A percentile compares a stretch with the other conserved stretches of the same genome.
Evolutionary conservation across 2,329 filamentous ascomycete genomes (phyloP).

Genomic region (Rosellinia necatrix): DNA sequence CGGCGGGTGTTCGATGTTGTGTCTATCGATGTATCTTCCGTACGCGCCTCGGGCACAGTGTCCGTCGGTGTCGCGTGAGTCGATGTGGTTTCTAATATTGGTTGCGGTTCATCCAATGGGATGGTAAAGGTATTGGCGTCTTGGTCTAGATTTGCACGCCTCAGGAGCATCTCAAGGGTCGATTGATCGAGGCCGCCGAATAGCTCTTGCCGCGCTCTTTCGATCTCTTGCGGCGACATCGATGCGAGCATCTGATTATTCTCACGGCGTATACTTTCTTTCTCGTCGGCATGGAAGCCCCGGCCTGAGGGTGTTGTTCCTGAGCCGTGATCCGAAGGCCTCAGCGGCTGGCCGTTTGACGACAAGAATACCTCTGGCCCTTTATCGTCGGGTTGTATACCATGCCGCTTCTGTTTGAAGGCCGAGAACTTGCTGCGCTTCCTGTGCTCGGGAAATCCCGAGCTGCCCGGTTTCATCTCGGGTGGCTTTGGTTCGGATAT

Average conservation of each 20-base stretch:
- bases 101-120: constrained; percentile 47
- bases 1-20: neutral
- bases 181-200: constrained; percentile 75
- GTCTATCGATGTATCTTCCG: constrained; percentile 32
- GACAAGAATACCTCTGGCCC: constrained; percentile 29
- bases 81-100: constrained; percentile 15
- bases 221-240: constrained; percentile 85
- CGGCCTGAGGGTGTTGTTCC: constrained; percentile 21
- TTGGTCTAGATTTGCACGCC: constrained; percentile 76
- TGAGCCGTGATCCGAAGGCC: constrained; percentile 27
- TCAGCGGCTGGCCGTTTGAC: constrained; percentile 30
- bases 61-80: constrained; percentile 9
- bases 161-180: constrained; percentile 76
- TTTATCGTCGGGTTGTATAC: constrained; percentile 35
- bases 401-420: constrained; percentile 73
- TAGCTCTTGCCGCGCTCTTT: constrained; percentile 79
- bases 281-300: constrained; percentile 60
- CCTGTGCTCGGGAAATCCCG: constrained; percentile 88
- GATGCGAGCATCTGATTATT: constrained; percentile 73
- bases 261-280: constrained; percentile 76
- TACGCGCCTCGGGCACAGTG: constrained; percentile 28
- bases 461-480: constrained; percentile 58
- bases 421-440: constrained; percentile 74
- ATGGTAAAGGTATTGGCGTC: constrained; percentile 46
- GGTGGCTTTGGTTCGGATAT: constrained; percentile 64